Base-by-base conservation (phyloP, 2,329 filamentous ascomycete species). In the Coniochaeta sp. region DNA sequence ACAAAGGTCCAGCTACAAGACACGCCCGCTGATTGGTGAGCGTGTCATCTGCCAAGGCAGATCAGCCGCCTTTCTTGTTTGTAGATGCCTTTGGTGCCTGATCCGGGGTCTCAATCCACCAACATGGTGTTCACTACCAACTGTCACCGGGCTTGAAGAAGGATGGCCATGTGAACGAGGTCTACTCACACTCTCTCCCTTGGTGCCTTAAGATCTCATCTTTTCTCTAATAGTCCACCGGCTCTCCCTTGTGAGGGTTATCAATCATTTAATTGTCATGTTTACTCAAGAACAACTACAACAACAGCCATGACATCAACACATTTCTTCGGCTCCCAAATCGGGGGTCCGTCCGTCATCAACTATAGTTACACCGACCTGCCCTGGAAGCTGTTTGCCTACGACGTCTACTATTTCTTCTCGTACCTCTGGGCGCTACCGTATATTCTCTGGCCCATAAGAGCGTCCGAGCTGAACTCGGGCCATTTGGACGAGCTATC, bases 401-500 rank as follows among this genome's bases (percentile, higher is more conserved):
- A 76, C 70, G 82, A 86, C 62, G 66, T 82, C n/a, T 79, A 77
- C 66, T 80, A 79, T 66, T 84, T 85, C 71, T 80, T 84, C 69
- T 70, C 74, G 58, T 83, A 81, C 63, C 62, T 73, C 59, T 84
- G 81, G 79, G 79, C 81, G 3, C 69, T 89, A 22, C 86, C 85
- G 1, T 84, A 81, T 69, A 75, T 89, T 38, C 59, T 90, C n/a
- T 76, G 81, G 65, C 88, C 88, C 0, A 52, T 87, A 8, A 71
- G 69, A 16, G 80, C 85, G 1, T 75, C 75, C 59, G 76, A 77
- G 47, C 2, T 26, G 22, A 52, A 52, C 24, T 83, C 82, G 1
- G 81, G 76, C 16, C 66, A 77, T 57, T 74, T 89, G 55, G 85
- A 87, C 66, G 89, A 93, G 73, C 74, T 91, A 19, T 81, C 86